Conservation (phyloP, 2,329 filamentous ascomycete species). For the Hirsutella thompsonii region DNA sequence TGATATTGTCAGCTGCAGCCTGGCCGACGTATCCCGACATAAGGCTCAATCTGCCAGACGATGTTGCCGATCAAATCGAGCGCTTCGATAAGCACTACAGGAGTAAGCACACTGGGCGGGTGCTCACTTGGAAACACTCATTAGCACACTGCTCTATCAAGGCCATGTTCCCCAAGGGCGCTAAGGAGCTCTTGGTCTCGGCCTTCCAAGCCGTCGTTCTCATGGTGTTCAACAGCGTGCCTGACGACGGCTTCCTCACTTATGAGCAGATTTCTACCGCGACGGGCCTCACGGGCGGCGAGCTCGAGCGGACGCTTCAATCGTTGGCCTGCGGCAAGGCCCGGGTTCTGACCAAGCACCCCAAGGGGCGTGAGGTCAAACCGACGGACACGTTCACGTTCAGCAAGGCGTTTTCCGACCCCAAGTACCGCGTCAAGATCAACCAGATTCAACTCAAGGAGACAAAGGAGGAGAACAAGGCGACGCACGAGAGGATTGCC, state of each 20-base stretch:
- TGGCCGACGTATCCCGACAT: slow-evolving; percentile 86
- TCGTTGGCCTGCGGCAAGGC: slow-evolving; percentile 87
- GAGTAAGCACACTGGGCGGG: slow-evolving; percentile 76
- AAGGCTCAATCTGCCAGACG: slow-evolving; percentile 57
- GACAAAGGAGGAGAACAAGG: slow-evolving; percentile 88
- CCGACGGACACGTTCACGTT: slow-evolving; percentile 72
- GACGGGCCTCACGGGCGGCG: slow-evolving; percentile 61
- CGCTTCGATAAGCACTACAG: slow-evolving; percentile 81
- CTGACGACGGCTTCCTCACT: slow-evolving; percentile 46
- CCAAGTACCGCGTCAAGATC: slow-evolving; percentile 89
- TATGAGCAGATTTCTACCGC: slow-evolving; percentile 65
- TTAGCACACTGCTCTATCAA: slow-evolving; percentile 84
- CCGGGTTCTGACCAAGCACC: slow-evolving; percentile 72
- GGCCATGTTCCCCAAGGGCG: slow-evolving; percentile 64
- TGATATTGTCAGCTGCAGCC: slow-evolving; percentile 76
- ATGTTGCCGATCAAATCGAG: slow-evolving; percentile 63
- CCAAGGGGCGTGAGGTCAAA: slow-evolving; percentile 70
- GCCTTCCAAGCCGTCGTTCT: slow-evolving; percentile 88
- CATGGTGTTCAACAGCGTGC: slow-evolving; percentile 70
- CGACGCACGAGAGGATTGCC: slow-evolving; percentile 79
- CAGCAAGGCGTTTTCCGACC: slow-evolving; percentile 64
- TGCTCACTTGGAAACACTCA: slow-evolving; percentile 82
- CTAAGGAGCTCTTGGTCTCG: slow-evolving; percentile 82
- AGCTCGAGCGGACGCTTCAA: slow-evolving; percentile 83
- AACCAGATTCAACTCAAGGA: slow-evolving; percentile 98